Evolutionary conservation across 768 basidiomycete species (phyloP).

Genomic region (Phlebiopsis gigantea): DNA sequence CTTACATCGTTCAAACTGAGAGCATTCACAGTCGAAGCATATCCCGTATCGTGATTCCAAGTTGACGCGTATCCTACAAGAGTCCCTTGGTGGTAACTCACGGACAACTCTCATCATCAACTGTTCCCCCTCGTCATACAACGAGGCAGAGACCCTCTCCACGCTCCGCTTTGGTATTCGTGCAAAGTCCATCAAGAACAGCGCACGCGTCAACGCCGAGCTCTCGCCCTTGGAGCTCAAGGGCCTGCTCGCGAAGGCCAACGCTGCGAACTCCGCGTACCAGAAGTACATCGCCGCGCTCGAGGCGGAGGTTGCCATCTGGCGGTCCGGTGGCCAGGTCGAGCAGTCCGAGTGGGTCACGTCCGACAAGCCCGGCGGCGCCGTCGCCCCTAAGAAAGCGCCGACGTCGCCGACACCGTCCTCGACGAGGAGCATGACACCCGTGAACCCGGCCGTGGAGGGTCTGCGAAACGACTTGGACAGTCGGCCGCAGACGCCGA

Average conservation of each 20-base stretch:
- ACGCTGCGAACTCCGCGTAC: constrained; percentile 76
- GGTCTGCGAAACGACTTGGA: constrained; percentile 67
- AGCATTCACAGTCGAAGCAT: constrained; percentile 86
- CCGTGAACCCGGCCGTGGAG: constrained; percentile 70
- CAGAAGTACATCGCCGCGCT: constrained; percentile 84
- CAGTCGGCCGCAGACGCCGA: constrained; percentile 90
- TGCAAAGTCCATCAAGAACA: constrained; percentile 99
- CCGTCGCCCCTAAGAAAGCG: constrained; percentile 41
- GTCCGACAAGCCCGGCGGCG: constrained; percentile 49
- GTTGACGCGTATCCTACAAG: constrained; percentile 97
- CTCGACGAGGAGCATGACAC: constrained; percentile 63
- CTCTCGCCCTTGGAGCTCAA: constrained; percentile 96
- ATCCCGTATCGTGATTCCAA: constrained; percentile 99
- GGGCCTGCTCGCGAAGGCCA: constrained; percentile 82
- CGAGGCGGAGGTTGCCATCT: constrained; percentile 85
- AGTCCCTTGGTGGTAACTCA: constrained; percentile 93
- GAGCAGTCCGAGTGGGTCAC: constrained; percentile 79
- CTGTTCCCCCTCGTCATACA: constrained; percentile 96
- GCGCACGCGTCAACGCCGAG: constrained; percentile 97
- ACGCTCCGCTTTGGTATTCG: constrained; percentile 99
- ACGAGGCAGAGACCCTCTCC: constrained; percentile 92
- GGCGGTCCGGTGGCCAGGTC: constrained; percentile 84
- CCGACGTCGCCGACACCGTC: constrained; percentile 61
- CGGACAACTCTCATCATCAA: constrained; percentile 98
- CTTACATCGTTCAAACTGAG: constrained; percentile 48